Conservation (phyloP, 306 rosid species). For the Quercus gilva region DNA sequence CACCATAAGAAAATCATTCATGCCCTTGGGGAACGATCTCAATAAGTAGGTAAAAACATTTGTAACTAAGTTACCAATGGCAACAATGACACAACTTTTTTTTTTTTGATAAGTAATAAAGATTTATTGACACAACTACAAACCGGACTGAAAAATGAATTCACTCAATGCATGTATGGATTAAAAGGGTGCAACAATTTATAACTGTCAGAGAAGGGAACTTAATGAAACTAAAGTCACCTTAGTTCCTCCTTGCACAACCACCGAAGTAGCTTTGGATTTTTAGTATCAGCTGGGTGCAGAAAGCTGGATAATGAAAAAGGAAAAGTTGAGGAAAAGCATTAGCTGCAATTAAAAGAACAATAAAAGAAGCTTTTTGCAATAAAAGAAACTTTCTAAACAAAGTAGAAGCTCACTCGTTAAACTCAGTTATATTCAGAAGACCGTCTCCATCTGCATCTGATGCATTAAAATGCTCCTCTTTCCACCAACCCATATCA, state of each 20-base stretch:
- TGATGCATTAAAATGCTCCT: conserved; percentile 88
- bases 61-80: not conserved
- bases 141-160: not conserved
- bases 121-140: not conserved
- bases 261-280: conserved; percentile 76
- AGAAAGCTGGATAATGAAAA: conserved; percentile 56
- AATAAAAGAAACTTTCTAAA: conserved; percentile 8
- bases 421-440: conserved; percentile 80
- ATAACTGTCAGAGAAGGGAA: not conserved
- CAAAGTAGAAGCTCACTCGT: conserved; percentile 70
- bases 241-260: conserved; percentile 92
- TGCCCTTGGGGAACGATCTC: not conserved
- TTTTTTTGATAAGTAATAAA: too few species aligned
- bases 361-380: not conserved
- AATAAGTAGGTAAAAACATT: not conserved
- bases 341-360: conserved; percentile 14
- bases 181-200: not conserved
- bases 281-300: conserved; percentile 92
- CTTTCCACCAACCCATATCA: conserved; percentile 99
- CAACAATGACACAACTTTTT: not conserved
- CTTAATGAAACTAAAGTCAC: conserved; percentile 35
- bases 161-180: not conserved
- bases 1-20: not conserved
- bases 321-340: not conserved
- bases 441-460: conserved; percentile 83